Evolutionary conservation across 352 stramenopile species (phyloP).

Genomic region (Phytopythium kandeliae): DNA sequence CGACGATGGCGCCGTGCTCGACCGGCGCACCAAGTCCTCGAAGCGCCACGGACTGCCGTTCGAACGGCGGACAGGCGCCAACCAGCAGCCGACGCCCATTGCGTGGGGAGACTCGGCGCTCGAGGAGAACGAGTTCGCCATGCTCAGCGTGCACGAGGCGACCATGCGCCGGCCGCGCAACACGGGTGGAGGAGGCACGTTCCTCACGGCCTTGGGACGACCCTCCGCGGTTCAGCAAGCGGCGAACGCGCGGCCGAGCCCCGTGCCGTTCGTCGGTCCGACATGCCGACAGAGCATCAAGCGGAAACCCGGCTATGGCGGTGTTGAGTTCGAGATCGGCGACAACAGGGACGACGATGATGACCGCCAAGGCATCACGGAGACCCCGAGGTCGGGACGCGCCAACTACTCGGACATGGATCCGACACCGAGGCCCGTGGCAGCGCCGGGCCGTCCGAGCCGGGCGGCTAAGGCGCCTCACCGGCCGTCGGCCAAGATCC

Average conservation of each 20-base stretch:
- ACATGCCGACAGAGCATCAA: constrained; percentile 41
- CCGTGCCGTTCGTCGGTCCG: constrained; percentile 42
- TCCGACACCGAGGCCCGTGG: constrained; percentile 6
- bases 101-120: constrained; percentile 21
- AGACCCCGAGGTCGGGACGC: constrained; percentile 19
- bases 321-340: constrained; percentile 15
- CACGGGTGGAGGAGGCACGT: constrained; percentile 28
- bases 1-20: constrained; percentile 8
- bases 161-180: constrained; percentile 40
- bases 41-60: constrained; percentile 20
- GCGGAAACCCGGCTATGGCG: constrained; percentile 16
- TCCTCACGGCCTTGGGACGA: constrained; percentile 33
- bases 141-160: constrained; percentile 69
- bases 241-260: constrained; percentile 23
- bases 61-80: constrained; percentile 7
- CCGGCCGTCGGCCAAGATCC: constrained; percentile 21
- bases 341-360: constrained; percentile 11
- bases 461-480: constrained; percentile 9
- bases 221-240: constrained; percentile 8
- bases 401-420: constrained; percentile 24
- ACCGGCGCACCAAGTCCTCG: constrained; percentile 10
- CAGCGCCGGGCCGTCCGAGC: background rate
- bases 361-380: constrained; percentile 10
- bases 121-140: constrained; percentile 70
- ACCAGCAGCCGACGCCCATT: constrained; percentile 14